Evolutionary conservation across 2,329 filamentous ascomycete genomes (phyloP).

Genomic region (Fusarium xyrophilum): DNA sequence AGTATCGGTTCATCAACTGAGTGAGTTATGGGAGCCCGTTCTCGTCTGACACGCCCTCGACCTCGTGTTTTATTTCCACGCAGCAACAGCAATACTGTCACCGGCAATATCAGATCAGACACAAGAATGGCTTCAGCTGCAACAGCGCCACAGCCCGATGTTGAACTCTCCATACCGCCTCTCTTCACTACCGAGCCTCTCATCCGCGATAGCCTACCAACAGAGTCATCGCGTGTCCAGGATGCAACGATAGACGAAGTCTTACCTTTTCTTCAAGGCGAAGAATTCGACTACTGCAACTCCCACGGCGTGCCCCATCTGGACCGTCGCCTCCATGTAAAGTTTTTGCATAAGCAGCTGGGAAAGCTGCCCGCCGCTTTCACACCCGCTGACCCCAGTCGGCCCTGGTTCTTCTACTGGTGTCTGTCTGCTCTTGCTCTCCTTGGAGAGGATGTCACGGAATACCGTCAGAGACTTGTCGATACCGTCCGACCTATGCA

Average conservation of each 20-base stretch:
- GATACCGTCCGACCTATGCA: slow-evolving; percentile 82
- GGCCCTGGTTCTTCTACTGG: slow-evolving; percentile 97
- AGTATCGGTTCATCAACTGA: slow-evolving; percentile 15
- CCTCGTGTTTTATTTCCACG: slow-evolving; percentile 46
- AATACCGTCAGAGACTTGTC: slow-evolving; percentile 73
- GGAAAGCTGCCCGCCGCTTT: slow-evolving; percentile 72
- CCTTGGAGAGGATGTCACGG: slow-evolving; percentile 74
- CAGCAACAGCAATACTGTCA: slow-evolving; percentile 13
- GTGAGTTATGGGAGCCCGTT: slow-evolving; percentile 44
- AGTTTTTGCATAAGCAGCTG: slow-evolving; percentile 67
- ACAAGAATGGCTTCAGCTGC: slow-evolving; percentile 24
- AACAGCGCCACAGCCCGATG: slow-evolving; percentile 12
- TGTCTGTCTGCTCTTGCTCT: slow-evolving; percentile 76
- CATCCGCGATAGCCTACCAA: slow-evolving; percentile 70
- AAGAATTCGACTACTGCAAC: slow-evolving; percentile 66
- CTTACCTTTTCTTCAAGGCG: slow-evolving; percentile 69
- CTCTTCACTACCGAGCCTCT: slow-evolving; percentile 66
- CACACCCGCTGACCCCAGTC: slow-evolving; percentile 79
- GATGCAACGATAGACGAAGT: slow-evolving; percentile 72
- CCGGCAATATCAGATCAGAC: slow-evolving; percentile 14
- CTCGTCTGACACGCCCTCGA: slow-evolving; percentile 40
- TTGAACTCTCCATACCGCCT: slow-evolving; percentile 52
- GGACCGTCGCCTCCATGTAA: slow-evolving; percentile 66
- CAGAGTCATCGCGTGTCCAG: slow-evolving; percentile 72
- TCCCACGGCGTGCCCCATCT: slow-evolving; percentile 76